Evolutionary conservation across 2,329 filamentous ascomycete genomes (phyloP), one percentile per base, ranked within the genome.

Genomic region (Ambrosiella beaveri): DNA sequence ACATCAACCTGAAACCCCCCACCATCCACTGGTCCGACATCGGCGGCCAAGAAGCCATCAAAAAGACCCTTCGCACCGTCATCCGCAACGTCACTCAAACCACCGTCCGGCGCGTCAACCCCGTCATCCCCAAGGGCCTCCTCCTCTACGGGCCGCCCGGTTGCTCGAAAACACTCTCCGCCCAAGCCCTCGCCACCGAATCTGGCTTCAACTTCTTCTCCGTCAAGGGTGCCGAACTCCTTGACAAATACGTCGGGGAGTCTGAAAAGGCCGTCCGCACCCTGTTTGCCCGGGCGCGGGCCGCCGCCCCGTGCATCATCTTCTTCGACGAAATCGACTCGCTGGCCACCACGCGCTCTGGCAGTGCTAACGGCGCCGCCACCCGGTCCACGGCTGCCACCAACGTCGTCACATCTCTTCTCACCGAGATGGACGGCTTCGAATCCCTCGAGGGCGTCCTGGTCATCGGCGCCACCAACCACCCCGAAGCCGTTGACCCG

Each of bases 181-280:
- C 91, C 0, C 89, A 95, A 68, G 91, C 91, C 36, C 80, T 95
- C 64, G 91, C 91, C 13, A 95, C 88, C 6, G 89, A 94, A 68
- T 88, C 87, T 37, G 85, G 86, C 3, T 84, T 94, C 70, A 96
- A 96, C 68, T 96, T 96, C 74, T 84, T 96, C 66, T 85, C 89
- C 7, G 87, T 97, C 63, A 95, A 96, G 71, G 91, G 89, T 35
- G 88, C 88, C 40, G 91, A 96, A 70, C 79, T 96, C 11, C 82
- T 95, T 61, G 94, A 89, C 71, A 95, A 95, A 87, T 97, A 96
- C 69, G 90, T 97, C 15, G 91, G 91, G 61, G 91, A 97, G 69
- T 91, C 89, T 1, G 91, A 97, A 71, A 81, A 88, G 9, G 84
- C 85, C 7, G 79, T 96, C 47, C 82, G 91, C 41, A 85, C 88